Percentiles rank a stretch among this genome's conserved stretches.
Evolutionary conservation across 225 moss, liverwort and hornwort species (phyloP).

Genomic region (Physcomitrium patens): DNA sequence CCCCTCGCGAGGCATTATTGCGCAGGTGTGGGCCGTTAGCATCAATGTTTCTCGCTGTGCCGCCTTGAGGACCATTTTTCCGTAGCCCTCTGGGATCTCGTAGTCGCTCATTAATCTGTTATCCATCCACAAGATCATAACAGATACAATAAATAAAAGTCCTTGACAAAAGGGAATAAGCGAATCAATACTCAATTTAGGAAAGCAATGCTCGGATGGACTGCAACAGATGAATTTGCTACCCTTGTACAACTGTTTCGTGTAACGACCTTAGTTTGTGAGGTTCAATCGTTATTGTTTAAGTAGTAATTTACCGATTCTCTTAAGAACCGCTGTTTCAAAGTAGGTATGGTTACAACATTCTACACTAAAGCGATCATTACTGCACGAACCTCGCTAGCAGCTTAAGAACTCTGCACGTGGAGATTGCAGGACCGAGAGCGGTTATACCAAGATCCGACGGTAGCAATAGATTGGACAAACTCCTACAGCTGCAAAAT

Average conservation of each 20-base stretch:
- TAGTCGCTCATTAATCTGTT: slow-evolving; percentile 89
- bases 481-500: not conserved
- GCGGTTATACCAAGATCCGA: not conserved
- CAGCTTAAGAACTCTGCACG: no score
- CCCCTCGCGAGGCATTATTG: slow-evolving; percentile 62
- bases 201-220: slow-evolving; percentile 3
- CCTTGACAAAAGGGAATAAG: slow-evolving; percentile 12
- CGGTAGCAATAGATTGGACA: no score
- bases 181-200: not conserved
- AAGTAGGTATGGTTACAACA: not conserved
- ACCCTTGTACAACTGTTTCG: not conserved
- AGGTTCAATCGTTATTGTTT: not conserved
- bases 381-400: not conserved
- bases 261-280: not conserved
- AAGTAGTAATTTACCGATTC: not conserved
- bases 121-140: slow-evolving; percentile 30
- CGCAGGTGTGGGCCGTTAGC: slow-evolving; percentile 69
- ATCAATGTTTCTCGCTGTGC: slow-evolving; percentile 51
- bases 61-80: slow-evolving; percentile 63
- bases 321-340: not conserved
- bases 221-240: not conserved
- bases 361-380: not conserved
- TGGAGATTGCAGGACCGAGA: not conserved
- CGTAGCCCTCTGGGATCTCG: slow-evolving; percentile 97
- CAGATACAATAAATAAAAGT: slow-evolving; percentile 3